phyloP scores from a whole-genome alignment of 169 alveolate genomes.

The Neospora caninum region DNA sequence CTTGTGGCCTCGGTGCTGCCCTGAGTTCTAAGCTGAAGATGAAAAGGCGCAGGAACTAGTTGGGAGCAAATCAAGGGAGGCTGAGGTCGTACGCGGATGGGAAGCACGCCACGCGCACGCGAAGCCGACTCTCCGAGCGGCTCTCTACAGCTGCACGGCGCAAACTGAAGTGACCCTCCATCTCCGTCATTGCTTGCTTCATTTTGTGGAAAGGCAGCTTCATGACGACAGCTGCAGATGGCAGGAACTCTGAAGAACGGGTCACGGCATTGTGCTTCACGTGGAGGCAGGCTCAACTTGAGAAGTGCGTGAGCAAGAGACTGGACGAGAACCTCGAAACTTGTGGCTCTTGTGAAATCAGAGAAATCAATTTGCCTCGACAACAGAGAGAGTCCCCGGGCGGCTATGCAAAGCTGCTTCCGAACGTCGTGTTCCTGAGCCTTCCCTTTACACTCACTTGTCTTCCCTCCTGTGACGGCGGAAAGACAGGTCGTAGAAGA shows the following conservation, averaged over 20 bases:
- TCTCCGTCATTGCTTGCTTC: neutral
- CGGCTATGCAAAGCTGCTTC: neutral
- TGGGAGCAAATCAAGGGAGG: constrained; percentile 9
- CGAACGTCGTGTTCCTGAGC: neutral
- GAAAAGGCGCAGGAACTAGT: neutral
- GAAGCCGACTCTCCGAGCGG: neutral
- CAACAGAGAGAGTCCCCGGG: constrained; percentile 15
- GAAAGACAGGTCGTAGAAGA: neutral
- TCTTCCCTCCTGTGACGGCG: neutral
- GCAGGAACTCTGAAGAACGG: neutral
- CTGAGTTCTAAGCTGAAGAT: neutral
- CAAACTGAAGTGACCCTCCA: neutral
- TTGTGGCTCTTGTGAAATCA: constrained; percentile 28
- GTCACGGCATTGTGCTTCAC: neutral
- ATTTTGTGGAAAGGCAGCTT: neutral
- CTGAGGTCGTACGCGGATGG: neutral
- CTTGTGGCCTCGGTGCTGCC: neutral
- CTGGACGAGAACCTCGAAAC: constrained; percentile 35
- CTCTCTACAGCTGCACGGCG: neutral
- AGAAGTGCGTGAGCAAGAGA: constrained; percentile 13
- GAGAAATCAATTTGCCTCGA: neutral
- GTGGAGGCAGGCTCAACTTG: neutral
- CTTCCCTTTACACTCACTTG: neutral
- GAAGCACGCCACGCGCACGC: neutral
- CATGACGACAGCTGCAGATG: neutral